Evolutionary conservation across 208 protist genomes (phyloP).

Genomic region (Leishmania tarentolae): DNA sequence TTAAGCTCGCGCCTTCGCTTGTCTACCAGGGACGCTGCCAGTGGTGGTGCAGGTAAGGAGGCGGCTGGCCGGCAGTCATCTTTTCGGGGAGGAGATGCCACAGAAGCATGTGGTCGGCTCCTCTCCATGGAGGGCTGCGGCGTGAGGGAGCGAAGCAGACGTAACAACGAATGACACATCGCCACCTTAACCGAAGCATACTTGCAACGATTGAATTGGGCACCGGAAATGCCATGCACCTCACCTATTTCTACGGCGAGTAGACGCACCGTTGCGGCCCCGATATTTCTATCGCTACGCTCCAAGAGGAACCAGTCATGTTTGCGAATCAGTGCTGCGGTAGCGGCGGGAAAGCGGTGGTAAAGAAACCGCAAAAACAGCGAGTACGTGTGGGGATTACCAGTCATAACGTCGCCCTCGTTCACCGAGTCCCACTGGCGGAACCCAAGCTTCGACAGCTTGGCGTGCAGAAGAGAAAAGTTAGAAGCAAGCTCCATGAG

Average conservation of each 20-base stretch:
- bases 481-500: conserved; percentile 27
- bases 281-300: conserved; percentile 29
- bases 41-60: not conserved
- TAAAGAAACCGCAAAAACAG: conserved; percentile 54
- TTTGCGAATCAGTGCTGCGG: conserved; percentile 30
- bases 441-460: conserved; percentile 51
- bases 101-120: not conserved
- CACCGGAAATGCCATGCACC: conserved; percentile 19
- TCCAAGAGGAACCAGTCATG: conserved; percentile 63
- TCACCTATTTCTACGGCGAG: conserved; percentile 24
- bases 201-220: conserved; percentile 39
- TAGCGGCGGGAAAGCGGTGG: conserved; percentile 30
- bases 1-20: conserved; percentile 18
- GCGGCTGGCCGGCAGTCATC: not conserved
- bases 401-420: conserved; percentile 47
- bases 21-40: not conserved
- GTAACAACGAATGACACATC: conserved; percentile 44
- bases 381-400: conserved; percentile 45
- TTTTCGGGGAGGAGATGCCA: not conserved
- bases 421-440: conserved; percentile 33
- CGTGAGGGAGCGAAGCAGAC: conserved; percentile 12
- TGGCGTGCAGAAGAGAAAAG: conserved; percentile 47
- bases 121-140: not conserved
- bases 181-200: conserved; percentile 46
- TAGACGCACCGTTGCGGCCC: conserved; percentile 31